These are phyloP conservation scores for Penium margaritaceum DNA, from an alignment of 139 green algal genomes.

Conservation along the genomic window DNA sequence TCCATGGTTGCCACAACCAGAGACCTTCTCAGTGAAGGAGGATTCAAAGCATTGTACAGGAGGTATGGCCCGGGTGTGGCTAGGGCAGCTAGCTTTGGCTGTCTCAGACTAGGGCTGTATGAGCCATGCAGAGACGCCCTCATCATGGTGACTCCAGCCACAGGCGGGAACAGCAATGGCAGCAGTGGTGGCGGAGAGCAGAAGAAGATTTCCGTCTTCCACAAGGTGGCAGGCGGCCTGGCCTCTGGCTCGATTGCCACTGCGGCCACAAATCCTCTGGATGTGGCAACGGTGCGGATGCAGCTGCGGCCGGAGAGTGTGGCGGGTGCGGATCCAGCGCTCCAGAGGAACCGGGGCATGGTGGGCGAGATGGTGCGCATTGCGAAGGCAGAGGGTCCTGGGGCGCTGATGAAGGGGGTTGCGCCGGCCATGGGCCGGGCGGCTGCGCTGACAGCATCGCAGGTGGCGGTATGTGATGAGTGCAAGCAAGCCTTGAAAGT, in stretches of 20 bases:
- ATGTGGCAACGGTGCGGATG: slow-evolving; percentile 1
- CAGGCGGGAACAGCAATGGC: no score
- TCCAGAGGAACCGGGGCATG: background rate
- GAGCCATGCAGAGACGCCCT: slow-evolving; percentile 14
- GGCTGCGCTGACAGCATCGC: background rate
- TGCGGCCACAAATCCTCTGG: slow-evolving; percentile 3
- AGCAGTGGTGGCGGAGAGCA: no score
- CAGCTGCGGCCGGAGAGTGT: background rate
- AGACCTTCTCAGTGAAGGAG: background rate
- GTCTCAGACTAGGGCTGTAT: slow-evolving; percentile 13
- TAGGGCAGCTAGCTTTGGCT: background rate
- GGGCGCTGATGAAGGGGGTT: slow-evolving; percentile 12
- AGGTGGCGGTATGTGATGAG: slow-evolving; percentile 12
- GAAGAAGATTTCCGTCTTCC: background rate
- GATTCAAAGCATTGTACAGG: background rate
- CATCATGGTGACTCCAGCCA: slow-evolving; percentile 2
- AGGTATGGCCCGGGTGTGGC: background rate
- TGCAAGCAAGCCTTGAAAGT: slow-evolving; percentile 9
- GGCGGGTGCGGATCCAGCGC: no score
- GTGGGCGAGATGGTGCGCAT: background rate
- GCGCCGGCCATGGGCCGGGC: background rate
- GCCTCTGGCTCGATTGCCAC: slow-evolving; percentile 12
- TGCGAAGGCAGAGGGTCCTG: background rate
- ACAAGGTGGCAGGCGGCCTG: background rate
- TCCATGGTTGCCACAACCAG: background rate